Evolutionary conservation across 768 basidiomycete species (phyloP), one percentile per base, ranked within the genome.

Genomic region (Hygrophorus pudorinus): DNA sequence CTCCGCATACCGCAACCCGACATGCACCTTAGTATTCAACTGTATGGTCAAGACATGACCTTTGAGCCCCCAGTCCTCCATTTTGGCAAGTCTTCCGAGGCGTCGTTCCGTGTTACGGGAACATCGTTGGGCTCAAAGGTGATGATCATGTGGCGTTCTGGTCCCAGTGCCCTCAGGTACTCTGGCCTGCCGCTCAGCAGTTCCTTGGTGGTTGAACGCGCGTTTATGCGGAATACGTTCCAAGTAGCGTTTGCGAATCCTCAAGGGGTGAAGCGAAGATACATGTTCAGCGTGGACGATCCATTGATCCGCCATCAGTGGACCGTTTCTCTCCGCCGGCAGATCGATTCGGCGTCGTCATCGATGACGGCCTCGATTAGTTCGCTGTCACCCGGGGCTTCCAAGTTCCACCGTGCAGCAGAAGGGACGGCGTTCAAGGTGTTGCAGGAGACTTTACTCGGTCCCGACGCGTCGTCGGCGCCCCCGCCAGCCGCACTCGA

Each of bases 211-310:
- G 80, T 94, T 48, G 91, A 94, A 57, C 82, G 91, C 14, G 81
- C 89, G 0, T 97, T 97, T 66, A 97, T 97, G 94, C 78, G 82
- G 47, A 86, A 97, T 58, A 96, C 93, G 0, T 93, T 98, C 72
- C 89, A 96, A 59, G 64, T 97, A 28, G 81, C 90, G 2, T 97
- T 98, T 65, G 50, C 70, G 31, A 79, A 80, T 52, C 77, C 82
- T 50, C 57, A 68, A 27, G 78, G 79, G 24, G 47, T 66, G 43
- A 86, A 84, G 61, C 76, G 91, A 52, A 79, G 82, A 55, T 98
- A 98, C 65, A 91, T 96, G 81, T 97, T 96, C 70, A 91, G 87
- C 50, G 79, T 96, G 34, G 78, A 84, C 41, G 88, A 91, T 54
- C 73, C 82, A 1, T 68, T 85, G 31, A 72, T 85, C 13, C 78